Percentiles rank a stretch among this genome's conserved stretches.
phyloP scores from a whole-genome alignment of 1,139 yeast species.

The Lodderomyces pseudojiufengensis region DNA sequence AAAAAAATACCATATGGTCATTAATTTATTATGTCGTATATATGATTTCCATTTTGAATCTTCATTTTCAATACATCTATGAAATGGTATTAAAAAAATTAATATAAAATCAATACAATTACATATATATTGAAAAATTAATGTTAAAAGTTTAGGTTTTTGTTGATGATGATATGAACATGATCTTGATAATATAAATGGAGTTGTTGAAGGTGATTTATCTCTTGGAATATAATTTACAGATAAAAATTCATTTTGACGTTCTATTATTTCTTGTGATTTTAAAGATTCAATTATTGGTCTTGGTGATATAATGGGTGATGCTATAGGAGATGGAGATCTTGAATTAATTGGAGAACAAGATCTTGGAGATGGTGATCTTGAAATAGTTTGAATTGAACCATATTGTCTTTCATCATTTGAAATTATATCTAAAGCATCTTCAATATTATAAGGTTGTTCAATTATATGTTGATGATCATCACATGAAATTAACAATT shows the following conservation, averaged over 20 bases:
- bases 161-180: not conserved
- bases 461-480: conserved; percentile 12
- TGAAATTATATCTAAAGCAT: conserved; percentile 24
- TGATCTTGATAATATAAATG: not conserved
- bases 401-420: conserved; percentile 16
- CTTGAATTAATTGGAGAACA: conserved; percentile 2
- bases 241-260: conserved; percentile 2
- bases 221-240: conserved; percentile 5
- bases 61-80: conserved; percentile 9
- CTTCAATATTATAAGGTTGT: conserved; percentile 25
- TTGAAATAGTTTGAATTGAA: conserved; percentile 7
- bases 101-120: conserved; percentile 19
- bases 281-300: not conserved
- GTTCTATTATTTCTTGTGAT: not conserved
- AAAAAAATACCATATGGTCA: conserved; percentile 20
- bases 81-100: conserved; percentile 22
- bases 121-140: conserved; percentile 16
- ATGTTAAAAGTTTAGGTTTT: conserved; percentile 10
- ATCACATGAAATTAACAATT: conserved; percentile 10
- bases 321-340: conserved; percentile 4
- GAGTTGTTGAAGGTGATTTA: not conserved
- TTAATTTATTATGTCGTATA: conserved; percentile 8
- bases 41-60: conserved; percentile 10
- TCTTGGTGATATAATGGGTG: conserved; percentile 1
- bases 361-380: conserved; percentile 7